Evolutionary conservation across 345 rosid species (phyloP).

Genomic region (Hirschfeldia incana): DNA sequence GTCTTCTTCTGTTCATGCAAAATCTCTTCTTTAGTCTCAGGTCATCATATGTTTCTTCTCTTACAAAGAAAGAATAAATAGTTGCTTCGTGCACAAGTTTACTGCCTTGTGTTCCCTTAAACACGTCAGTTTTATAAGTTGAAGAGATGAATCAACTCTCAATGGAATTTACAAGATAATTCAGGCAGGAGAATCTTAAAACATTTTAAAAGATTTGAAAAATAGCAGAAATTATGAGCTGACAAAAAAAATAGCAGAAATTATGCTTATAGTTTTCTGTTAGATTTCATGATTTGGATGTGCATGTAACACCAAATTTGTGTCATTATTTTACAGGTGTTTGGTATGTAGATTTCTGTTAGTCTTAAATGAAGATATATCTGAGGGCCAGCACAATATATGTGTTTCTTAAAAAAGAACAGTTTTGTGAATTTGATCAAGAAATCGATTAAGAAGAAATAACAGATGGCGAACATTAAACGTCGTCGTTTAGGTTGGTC

Average conservation of each 20-base stretch:
- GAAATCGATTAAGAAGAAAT: not conserved
- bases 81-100: slow-evolving; percentile 32
- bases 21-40: slow-evolving; percentile 39
- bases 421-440: not conserved
- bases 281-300: no score
- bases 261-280: no score
- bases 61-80: slow-evolving; percentile 36
- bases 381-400: not conserved
- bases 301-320: no score
- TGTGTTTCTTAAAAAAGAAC: not conserved
- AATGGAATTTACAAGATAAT: not conserved
- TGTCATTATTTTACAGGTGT: no score
- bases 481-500: slow-evolving; percentile 37
- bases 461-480: not conserved
- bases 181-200: not conserved
- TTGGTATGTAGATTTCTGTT: not conserved
- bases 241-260: not conserved
- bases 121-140: slow-evolving; percentile 10
- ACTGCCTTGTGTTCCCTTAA: not conserved
- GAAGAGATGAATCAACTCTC: not conserved
- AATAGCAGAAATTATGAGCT: not conserved
- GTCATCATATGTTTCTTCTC: slow-evolving; percentile 38
- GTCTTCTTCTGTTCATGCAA: slow-evolving; percentile 24
- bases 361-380: not conserved
- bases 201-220: not conserved